Evolutionary conservation across 495 filamentous ascomycete species (phyloP), one percentile per base, ranked within the genome.

Genomic region (Haplographium delicatum): DNA sequence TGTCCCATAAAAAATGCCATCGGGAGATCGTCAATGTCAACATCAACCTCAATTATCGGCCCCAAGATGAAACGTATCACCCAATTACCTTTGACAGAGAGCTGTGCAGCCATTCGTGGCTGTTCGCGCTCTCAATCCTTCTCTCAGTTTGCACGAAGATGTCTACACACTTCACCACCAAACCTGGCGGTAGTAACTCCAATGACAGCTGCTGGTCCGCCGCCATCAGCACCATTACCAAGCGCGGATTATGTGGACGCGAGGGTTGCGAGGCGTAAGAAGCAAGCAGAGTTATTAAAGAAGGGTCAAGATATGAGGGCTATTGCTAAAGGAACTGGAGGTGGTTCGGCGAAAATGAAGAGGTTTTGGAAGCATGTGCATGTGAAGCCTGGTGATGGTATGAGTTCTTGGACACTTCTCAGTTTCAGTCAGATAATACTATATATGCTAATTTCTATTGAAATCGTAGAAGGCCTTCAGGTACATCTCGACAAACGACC

Each of bases 301-400:
- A 55, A 61, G 37, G 75, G 70, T 6, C 71, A 72, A 47, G 73
- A 72, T 48, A 34, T 74, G 6, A 63, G 69, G 35, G 59, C 69
- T n/a, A 60, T 68, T 23, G 60, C 68, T n/a, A 61, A 61, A 31
- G 56, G 66, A 2, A 56, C 50, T 30, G 47, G 60, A 24, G 43
- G 56, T 8, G 56, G 70, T 13, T 66, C 53, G 23, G 65, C 71
- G 34, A 66, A 86, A 49, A 78, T 75, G 63, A 84, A 83, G 65
- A 74, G 87, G 6, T 93, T 94, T 65, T 95, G 89, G 89, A 89
- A 85, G 61, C 74, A 91, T 68, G 86, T 89, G 4, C 65, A 73
- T 59, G 82, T 94, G 13, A 68, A 75, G 40, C 68, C 74, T 49
- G 62, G 75, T 48, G 73, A 80, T 44, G 79, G 73, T 74, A 65